Percentiles rank a stretch among this genome's conserved stretches.
phyloP scores from a whole-genome alignment of 371 early-diverging fungal species.

The Apophysomyces variabilis region DNA sequence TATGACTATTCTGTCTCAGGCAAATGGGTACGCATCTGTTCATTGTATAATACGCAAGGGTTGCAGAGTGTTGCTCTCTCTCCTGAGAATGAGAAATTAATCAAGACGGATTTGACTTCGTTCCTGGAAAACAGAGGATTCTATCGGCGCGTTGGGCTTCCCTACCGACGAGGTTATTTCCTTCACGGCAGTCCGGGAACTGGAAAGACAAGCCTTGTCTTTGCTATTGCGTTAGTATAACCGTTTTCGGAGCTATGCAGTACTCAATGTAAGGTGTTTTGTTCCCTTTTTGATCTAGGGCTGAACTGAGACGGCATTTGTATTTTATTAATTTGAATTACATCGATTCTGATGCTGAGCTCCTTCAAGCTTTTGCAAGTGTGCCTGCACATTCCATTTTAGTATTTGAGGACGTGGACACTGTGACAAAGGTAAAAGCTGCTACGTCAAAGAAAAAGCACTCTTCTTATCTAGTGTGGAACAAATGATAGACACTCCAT shows the following conservation, averaged over 20 bases:
- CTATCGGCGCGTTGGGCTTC: conserved; percentile 66
- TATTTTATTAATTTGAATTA: conserved; percentile 77
- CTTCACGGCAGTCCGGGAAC: conserved; percentile 84
- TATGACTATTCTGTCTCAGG: conserved; percentile 39
- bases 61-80: conserved; percentile 58
- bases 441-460: not conserved
- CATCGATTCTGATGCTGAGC: conserved; percentile 65
- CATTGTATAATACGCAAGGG: conserved; percentile 33
- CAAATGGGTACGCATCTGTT: conserved; percentile 36
- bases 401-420: conserved; percentile 90
- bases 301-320: conserved; percentile 68
- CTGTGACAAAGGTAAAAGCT: conserved; percentile 52
- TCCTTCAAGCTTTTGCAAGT: conserved; percentile 67
- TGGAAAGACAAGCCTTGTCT: conserved; percentile 85
- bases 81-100: conserved; percentile 41
- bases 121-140: conserved; percentile 57
- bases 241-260: not conserved
- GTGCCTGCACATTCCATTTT: conserved; percentile 80
- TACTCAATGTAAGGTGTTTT: not conserved
- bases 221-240: conserved; percentile 69
- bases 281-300: conserved; percentile 14
- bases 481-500: not conserved
- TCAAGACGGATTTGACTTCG: conserved; percentile 49
- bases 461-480: not conserved
- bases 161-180: conserved; percentile 77